A percentile compares a stretch with the other conserved stretches of the same genome.
Conservation (phyloP, 495 filamentous ascomycete genomes). For the Cairneyella variabilis region DNA sequence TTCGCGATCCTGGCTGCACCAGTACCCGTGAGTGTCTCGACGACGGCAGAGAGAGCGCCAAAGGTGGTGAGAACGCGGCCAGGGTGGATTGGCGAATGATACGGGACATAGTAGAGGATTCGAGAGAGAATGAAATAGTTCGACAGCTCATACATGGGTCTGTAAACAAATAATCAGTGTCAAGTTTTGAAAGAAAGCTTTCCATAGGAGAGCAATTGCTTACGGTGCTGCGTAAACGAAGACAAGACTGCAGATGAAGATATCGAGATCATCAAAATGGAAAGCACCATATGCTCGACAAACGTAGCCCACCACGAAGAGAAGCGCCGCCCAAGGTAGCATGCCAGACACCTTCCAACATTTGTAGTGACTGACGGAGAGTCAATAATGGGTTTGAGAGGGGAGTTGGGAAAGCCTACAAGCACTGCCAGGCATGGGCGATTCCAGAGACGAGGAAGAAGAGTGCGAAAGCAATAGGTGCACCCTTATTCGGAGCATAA, state of each 20-base stretch:
- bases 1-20: conserved; percentile 63
- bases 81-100: conserved; percentile 73
- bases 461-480: conserved; percentile 62
- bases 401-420: conserved; percentile 43
- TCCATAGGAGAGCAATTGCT: conserved; percentile 22
- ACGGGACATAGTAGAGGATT: conserved; percentile 74
- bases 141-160: conserved; percentile 66
- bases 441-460: conserved; percentile 57
- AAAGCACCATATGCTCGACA: conserved; percentile 54
- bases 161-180: conserved; percentile 25
- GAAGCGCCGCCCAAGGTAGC: conserved; percentile 45
- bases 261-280: conserved; percentile 49
- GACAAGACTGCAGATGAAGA: conserved; percentile 58
- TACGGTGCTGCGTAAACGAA: conserved; percentile 64
- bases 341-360: conserved; percentile 51
- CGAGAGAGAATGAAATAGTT: conserved; percentile 78
- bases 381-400: neutral
- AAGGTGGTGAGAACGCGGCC: conserved; percentile 76
- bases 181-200: too few relatives aligned
- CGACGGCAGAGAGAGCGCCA: conserved; percentile 53
- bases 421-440: conserved; percentile 59
- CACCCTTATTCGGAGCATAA: conserved; percentile 72
- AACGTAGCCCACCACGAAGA: conserved; percentile 53
- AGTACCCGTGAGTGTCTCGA: conserved; percentile 65
- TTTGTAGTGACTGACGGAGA: conserved; percentile 37